Evolutionary conservation across 148 eudicot species (phyloP).

Genomic region (Vaccinium vitisidaea): DNA sequence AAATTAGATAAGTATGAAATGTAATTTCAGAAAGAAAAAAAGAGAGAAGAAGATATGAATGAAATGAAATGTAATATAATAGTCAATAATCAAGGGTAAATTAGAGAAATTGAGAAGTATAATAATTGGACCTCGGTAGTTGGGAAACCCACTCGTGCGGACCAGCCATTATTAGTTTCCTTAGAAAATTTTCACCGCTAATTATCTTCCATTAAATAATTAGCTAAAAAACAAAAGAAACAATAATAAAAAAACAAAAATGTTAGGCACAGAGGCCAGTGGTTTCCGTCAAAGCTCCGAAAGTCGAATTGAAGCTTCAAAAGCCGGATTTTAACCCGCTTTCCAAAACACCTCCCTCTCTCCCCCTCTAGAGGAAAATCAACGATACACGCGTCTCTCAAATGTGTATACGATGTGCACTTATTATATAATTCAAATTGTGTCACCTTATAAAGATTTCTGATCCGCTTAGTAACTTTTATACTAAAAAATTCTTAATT

Average conservation of each 20-base stretch:
- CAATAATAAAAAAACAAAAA: conserved; percentile 8
- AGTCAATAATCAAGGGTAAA: conserved; percentile 1
- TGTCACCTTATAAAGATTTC: no score
- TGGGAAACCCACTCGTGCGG: conserved; percentile 63
- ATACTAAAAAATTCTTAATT: no score
- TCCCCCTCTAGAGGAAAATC: neutral
- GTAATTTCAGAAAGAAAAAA: no score
- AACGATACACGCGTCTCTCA: no score
- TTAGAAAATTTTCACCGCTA: conserved; percentile 5
- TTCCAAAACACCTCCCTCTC: conserved; percentile 14
- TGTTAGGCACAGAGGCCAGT: conserved; percentile 13
- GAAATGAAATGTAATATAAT: no score
- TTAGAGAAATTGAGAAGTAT: conserved; percentile 15
- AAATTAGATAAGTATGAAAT: no score
- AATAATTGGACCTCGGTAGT: conserved; percentile 31
- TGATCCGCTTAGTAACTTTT: no score
- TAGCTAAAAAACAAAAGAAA: conserved; percentile 30
- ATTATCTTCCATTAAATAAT: conserved; percentile 18
- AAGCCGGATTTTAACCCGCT: conserved; percentile 20
- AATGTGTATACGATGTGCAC: no score
- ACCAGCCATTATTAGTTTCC: conserved; percentile 33
- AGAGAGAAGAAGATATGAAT: no score
- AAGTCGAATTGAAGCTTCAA: conserved; percentile 11
- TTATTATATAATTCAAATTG: no score
- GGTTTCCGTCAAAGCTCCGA: conserved; percentile 16